Base-by-base conservation (phyloP, 768 basidiomycete genomes). In the Xerocomus spinulosus region DNA sequence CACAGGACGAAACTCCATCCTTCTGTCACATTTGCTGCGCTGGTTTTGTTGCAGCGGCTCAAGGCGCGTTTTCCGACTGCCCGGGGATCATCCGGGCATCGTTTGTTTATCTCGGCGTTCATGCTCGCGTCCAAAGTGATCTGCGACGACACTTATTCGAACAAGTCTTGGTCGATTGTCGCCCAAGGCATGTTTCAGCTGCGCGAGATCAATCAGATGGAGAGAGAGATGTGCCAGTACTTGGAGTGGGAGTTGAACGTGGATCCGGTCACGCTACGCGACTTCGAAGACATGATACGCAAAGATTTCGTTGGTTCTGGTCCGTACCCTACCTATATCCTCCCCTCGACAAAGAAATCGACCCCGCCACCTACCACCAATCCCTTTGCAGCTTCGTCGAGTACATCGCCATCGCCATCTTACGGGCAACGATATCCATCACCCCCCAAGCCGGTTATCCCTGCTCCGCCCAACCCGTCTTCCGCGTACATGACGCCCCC, bases 61-160 rank as follows among this genome's bases (percentile, higher is more conserved):
- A 87, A 87, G 69, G 74, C 76, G 0, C 78, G 84, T 18, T 86
- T 85, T 64, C 85, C 85, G 36, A 82, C 83, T 4, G 86, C 84
- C n/a, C 78, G 82, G 42, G 85, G 85, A 17, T 83, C 82, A 1
- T 83, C 81, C 0, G 86, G 86, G 0, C 85, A 87, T 46, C 75
- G 86, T 0, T 61, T 87, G 0, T 86, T 86, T 58, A 77, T 87
- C 13, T 82, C 81, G 0, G 82, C 85, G 0, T 83, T 86, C 60
- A 87, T 87, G 85, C 80, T 85, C 56, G 75, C 82, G 0, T 77
- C 75, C 3, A 84, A 84, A 61, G 86, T 92, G n/a, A 86, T 92
- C 41, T 92, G 91, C 69, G 91, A 94, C 71, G 91, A 93, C 58
- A 93, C 90, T 0, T 94, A 93, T 64, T 90, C 87, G 14, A 93